Evolutionary conservation across 352 stramenopile genomes (phyloP).

Genomic region (Pythium periplocum): DNA sequence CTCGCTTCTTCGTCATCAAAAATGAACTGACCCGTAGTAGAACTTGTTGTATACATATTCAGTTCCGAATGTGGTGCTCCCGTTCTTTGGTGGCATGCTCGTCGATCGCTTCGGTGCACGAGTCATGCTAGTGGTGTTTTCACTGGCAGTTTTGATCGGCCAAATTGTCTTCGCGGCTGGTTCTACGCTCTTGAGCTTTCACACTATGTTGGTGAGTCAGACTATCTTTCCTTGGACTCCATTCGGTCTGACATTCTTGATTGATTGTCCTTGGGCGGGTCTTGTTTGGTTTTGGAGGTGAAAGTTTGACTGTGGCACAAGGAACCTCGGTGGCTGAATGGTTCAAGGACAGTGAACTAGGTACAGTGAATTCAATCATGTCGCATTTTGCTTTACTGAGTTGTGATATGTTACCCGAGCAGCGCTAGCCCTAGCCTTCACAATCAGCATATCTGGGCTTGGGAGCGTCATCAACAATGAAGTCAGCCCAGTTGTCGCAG

Average conservation of each 20-base stretch:
- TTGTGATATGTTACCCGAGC: no score
- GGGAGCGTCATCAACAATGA: slow-evolving; percentile 93
- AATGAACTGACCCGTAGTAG: slow-evolving; percentile 22
- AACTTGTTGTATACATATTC: slow-evolving; percentile 94
- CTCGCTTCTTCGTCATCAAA: no score
- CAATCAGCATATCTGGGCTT: no score
- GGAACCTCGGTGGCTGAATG: slow-evolving; percentile 88
- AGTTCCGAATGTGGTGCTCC: slow-evolving; percentile 90
- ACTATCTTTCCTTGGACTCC: not conserved
- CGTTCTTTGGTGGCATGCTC: slow-evolving; percentile 91
- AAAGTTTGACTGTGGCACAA: slow-evolving; percentile 88
- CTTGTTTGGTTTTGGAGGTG: slow-evolving; percentile 90
- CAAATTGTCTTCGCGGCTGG: slow-evolving; percentile 88
- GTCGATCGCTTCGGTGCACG: slow-evolving; percentile 87
- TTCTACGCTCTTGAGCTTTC: slow-evolving; percentile 69
- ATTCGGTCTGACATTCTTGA: no score
- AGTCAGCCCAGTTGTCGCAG: slow-evolving; percentile 75
- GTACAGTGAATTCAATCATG: slow-evolving; percentile 14
- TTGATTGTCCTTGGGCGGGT: slow-evolving; percentile 51
- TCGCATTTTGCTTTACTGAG: no score
- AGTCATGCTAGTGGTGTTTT: slow-evolving; percentile 84
- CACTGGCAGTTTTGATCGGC: slow-evolving; percentile 68
- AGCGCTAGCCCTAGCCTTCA: no score
- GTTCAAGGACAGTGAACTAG: slow-evolving; percentile 91
- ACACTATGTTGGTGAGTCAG: slow-evolving; percentile 59